Evolutionary conservation across 2,329 filamentous ascomycete genomes (phyloP), one percentile per base, ranked within the genome.

Genomic region (Nemania bipapillata): DNA sequence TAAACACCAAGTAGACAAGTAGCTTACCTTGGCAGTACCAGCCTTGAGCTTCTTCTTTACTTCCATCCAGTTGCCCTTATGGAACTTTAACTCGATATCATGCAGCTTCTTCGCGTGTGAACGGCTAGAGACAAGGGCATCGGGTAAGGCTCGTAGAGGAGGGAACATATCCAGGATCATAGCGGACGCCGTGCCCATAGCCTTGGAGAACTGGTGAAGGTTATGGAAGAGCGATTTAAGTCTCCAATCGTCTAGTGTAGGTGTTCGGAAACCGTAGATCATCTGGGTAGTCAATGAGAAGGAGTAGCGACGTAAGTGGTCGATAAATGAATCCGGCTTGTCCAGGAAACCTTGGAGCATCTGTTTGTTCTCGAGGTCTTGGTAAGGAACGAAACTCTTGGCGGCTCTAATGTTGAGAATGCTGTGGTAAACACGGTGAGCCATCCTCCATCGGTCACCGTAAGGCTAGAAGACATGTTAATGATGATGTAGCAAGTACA

Each of bases 351-450:
- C 83, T 52, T 68, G 79, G 22, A 87, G 77, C 85, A 89, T 85
- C 57, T 84, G 81, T 72, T 84, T 86, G 75, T 84, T 86, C 74
- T 89, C 86, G 2, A 88, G 79, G 55, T 84, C 81, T 70, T 88
- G 86, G 70, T 87, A 88, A 1, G 84, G 81, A 2, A 87, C 80
- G 65, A 89, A 89, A 8, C 78, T 77, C 61, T 79, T 81, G 3
- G 84, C 80, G 0, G 81, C 79, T 0, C 78, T 81, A 59, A 84
- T 75, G 69, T 86, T 85, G 30, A 87, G 81, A 1, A 85, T 78
- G 1, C 76, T 78, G 72, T 86, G 85, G 2, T 82, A 72, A 71
- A 82, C 76, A 59, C 79, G 80, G 15, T 80, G 78, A 26, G 79
- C 72, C 72, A 76, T 76, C 9, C 79, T 74, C 79, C 78, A 81